phyloP scores from a whole-genome alignment of 306 rosid genomes.

The Pterocarpus macrocarpus region DNA sequence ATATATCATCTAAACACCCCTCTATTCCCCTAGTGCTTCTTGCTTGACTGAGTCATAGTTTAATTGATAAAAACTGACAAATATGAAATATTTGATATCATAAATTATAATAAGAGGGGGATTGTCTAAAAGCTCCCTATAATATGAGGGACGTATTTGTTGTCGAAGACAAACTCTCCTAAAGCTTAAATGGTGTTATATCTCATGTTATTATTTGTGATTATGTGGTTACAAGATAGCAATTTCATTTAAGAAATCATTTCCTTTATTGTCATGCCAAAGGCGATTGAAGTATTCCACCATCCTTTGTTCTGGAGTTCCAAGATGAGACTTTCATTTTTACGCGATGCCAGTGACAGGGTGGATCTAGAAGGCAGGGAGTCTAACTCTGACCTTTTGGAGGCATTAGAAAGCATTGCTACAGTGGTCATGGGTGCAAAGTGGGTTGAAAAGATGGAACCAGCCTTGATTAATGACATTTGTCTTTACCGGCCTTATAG shows the following conservation, averaged over 20 bases:
- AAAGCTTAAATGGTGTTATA: constrained; percentile 23
- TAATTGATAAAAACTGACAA: background rate
- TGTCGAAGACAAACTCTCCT: constrained; percentile 6
- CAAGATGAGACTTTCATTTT: constrained; percentile 77
- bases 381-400: constrained; percentile 59
- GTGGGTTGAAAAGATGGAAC: constrained; percentile 84
- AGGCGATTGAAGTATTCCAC: constrained; percentile 72
- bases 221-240: constrained; percentile 6
- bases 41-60: background rate
- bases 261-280: constrained; percentile 69
- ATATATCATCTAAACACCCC: background rate
- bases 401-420: constrained; percentile 68
- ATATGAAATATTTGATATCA: background rate
- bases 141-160: constrained; percentile 19
- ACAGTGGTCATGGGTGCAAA: constrained; percentile 67
- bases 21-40: background rate
- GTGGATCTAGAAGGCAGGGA: constrained; percentile 81
- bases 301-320: constrained; percentile 94
- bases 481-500: constrained; percentile 78
- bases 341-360: constrained; percentile 84
- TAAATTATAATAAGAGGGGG: constrained; percentile 3
- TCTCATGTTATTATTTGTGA: background rate
- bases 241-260: constrained; percentile 33
- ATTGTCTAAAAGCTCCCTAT: background rate
- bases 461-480: constrained; percentile 67